Conservation (phyloP, 2,329 filamentous ascomycete species). For the Penicillium sp. region DNA sequence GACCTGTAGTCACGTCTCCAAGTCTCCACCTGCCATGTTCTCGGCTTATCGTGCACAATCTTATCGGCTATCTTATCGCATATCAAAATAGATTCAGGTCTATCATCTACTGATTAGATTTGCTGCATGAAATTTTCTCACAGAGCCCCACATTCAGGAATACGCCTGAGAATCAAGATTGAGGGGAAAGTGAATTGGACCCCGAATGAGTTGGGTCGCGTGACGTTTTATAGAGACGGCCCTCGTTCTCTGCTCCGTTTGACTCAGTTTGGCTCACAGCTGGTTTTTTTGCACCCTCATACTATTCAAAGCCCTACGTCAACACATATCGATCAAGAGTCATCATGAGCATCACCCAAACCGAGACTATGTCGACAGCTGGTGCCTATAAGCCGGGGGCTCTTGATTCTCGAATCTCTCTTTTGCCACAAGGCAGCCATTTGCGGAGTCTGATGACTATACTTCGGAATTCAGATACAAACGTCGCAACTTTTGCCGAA, state of each 20-base stretch:
- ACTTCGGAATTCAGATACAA: slow-evolving; percentile 3
- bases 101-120: neutral
- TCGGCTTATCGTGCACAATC: neutral
- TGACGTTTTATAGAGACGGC: neutral
- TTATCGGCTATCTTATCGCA: neutral
- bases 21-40: neutral
- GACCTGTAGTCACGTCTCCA: no score
- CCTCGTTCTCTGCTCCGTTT: neutral
- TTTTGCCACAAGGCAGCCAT: slow-evolving; percentile 5
- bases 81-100: neutral
- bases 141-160: neutral
- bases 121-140: neutral
- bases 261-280: neutral
- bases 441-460: slow-evolving; percentile 5
- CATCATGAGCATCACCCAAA: neutral
- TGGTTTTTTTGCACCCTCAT: neutral
- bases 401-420: neutral
- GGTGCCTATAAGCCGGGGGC: neutral
- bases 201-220: neutral
- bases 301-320: neutral
- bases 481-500: neutral
- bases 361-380: neutral
- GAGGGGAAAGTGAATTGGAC: neutral
- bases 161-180: neutral
- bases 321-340: neutral